These are phyloP conservation scores for Carallia pectinifolia DNA, from an alignment of 345 rosid species.

Conservation along the genomic window DNA sequence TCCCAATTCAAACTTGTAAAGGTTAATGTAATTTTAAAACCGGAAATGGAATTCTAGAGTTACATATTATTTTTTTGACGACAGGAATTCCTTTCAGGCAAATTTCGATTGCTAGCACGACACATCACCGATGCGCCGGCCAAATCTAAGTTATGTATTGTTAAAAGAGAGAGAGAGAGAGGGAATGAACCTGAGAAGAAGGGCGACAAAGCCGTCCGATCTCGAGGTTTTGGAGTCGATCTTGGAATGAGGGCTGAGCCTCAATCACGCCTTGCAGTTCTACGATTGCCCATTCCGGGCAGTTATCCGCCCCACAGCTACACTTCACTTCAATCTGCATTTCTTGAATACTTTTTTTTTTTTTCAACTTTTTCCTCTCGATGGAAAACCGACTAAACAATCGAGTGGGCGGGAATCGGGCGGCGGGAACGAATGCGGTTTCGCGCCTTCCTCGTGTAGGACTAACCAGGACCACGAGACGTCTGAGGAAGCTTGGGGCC, in stretches of 20 bases:
- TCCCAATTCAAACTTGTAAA: conserved; percentile 18
- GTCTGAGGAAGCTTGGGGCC: no score
- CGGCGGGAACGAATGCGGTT: no score
- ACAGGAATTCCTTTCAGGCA: no score
- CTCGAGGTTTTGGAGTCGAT: conserved; percentile 61
- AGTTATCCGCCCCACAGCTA: conserved; percentile 59
- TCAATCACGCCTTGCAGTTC: conserved; percentile 86
- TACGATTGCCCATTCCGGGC: conserved; percentile 87
- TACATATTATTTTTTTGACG: no score
- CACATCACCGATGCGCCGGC: no score
- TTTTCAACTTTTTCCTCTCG: no score
- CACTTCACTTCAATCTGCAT: conserved; percentile 80
- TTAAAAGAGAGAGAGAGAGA: no score
- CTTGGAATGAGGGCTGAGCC: conserved; percentile 51
- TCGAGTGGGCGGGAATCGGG: no score
- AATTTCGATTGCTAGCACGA: no score
- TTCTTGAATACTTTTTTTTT: conserved; percentile 40
- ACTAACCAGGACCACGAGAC: no score
- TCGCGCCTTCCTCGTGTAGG: no score
- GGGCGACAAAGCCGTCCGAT: conserved; percentile 80
- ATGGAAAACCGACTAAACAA: no score
- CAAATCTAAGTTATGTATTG: not conserved
- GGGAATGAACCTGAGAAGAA: conserved; percentile 54
- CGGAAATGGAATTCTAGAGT: not conserved
- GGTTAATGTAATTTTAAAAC: conserved; percentile 55